phyloP scores from a whole-genome alignment of 164 flowering plant species.

The Liquidambar formosana region DNA sequence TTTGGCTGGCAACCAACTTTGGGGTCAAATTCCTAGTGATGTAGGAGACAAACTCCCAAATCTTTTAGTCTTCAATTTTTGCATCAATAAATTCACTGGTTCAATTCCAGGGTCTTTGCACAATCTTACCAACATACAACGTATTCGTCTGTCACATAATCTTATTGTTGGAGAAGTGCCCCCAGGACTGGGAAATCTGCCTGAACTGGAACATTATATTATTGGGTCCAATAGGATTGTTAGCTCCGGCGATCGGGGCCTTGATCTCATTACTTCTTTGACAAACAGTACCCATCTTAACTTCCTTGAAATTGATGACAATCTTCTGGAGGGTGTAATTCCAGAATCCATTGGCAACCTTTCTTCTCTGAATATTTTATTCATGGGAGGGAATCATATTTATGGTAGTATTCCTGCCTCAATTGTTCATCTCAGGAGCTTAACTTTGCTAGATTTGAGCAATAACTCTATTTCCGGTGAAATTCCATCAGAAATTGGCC shows the following conservation, averaged over 20 bases:
- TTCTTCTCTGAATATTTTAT: constrained; percentile 18
- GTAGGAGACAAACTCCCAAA: constrained; percentile 40
- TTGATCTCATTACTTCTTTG: constrained; percentile 32
- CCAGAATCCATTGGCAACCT: constrained; percentile 54
- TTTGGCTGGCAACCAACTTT: constrained; percentile 34
- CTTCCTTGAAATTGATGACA: constrained; percentile 34
- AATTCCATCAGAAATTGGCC: constrained; percentile 40
- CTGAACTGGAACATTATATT: constrained; percentile 24
- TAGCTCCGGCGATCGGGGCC: constrained; percentile 20
- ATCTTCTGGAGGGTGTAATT: constrained; percentile 34
- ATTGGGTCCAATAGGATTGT: constrained; percentile 35
- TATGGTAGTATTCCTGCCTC: constrained; percentile 44
- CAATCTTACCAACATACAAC: constrained; percentile 34
- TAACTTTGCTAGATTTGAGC: constrained; percentile 27
- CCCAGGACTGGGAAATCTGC: constrained; percentile 40
- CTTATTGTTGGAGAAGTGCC: constrained; percentile 38
- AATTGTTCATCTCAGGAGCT: constrained; percentile 30
- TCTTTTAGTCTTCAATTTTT: constrained; percentile 30
- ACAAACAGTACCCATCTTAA: too few species aligned
- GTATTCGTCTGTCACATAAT: constrained; percentile 31
- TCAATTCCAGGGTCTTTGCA: constrained; percentile 47
- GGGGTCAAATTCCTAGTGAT: constrained; percentile 42
- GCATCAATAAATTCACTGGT: too few species aligned
- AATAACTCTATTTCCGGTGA: constrained; percentile 36
- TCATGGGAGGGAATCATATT: too few species aligned